A percentile compares a stretch with the other conserved stretches of the same genome.
Evolutionary conservation across 495 filamentous ascomycete genomes (phyloP).

Genomic region (Xylaria castorea): DNA sequence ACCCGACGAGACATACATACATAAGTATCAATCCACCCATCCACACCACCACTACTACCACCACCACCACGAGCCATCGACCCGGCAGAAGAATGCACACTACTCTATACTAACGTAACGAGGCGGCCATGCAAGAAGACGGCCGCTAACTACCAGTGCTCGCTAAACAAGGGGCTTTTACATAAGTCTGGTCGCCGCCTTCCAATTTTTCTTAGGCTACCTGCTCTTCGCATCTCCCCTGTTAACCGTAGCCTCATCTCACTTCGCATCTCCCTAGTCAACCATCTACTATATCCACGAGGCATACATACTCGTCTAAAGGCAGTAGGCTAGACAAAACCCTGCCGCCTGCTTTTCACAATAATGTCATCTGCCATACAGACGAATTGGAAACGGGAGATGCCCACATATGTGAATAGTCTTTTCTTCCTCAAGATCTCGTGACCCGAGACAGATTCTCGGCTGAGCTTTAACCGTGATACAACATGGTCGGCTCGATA

Average conservation of each 20-base stretch:
- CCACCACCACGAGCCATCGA: conserved; percentile 1
- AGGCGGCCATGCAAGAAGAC: background rate
- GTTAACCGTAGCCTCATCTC: background rate
- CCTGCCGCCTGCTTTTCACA: background rate
- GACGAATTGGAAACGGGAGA: background rate
- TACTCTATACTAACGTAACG: background rate
- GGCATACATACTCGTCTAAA: background rate
- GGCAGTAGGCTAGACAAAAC: background rate
- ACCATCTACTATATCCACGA: background rate
- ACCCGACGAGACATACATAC: conserved; percentile 15
- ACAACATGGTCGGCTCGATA: conserved; percentile 8
- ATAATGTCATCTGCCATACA: background rate
- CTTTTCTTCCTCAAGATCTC: background rate
- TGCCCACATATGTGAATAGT: background rate
- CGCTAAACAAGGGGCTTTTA: conserved; percentile 1
- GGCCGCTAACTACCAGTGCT: background rate
- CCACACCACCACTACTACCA: conserved; percentile 21
- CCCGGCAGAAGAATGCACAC: conserved; percentile 15
- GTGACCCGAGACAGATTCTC: conserved; percentile 4
- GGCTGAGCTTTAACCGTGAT: background rate
- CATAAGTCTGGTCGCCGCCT: background rate
- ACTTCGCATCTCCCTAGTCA: background rate
- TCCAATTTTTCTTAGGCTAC: background rate
- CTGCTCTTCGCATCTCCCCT: background rate
- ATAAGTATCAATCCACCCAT: conserved; percentile 28